Evolutionary conservation across 2,329 filamentous ascomycete genomes (phyloP).

Genomic region (Botrytis porri): DNA sequence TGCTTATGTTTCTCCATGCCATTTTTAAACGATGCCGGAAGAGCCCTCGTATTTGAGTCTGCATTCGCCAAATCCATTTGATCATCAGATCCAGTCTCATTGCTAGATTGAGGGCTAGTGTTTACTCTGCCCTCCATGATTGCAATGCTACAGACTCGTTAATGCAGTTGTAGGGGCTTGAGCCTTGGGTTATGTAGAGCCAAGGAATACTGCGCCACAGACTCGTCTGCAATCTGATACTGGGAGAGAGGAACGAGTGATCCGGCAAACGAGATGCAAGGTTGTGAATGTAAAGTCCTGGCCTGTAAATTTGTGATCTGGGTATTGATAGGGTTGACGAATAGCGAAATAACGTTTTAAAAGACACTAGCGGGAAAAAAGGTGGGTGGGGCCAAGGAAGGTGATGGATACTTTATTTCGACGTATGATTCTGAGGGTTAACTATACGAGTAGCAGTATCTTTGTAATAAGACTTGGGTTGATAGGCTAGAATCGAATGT

Average conservation of each 20-base stretch:
- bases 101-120: background rate
- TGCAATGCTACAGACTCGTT: background rate
- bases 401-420: background rate
- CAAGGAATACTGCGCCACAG: slow-evolving; percentile 14
- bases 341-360: background rate
- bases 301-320: background rate
- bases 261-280: background rate
- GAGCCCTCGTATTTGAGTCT: background rate
- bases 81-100: background rate
- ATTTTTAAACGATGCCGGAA: background rate
- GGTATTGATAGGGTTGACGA: background rate
- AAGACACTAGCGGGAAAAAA: background rate
- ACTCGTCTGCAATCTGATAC: background rate
- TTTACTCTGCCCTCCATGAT: background rate
- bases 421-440: background rate
- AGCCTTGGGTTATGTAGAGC: background rate
- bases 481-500: background rate
- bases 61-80: background rate
- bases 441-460: background rate
- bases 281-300: background rate
- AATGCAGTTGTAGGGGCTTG: background rate
- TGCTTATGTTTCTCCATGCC: background rate
- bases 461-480: background rate
- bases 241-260: background rate
- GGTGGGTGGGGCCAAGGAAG: background rate